phyloP scores from a whole-genome alignment of 2,329 filamentous ascomycete species.

The Penicillium corylophilum region DNA sequence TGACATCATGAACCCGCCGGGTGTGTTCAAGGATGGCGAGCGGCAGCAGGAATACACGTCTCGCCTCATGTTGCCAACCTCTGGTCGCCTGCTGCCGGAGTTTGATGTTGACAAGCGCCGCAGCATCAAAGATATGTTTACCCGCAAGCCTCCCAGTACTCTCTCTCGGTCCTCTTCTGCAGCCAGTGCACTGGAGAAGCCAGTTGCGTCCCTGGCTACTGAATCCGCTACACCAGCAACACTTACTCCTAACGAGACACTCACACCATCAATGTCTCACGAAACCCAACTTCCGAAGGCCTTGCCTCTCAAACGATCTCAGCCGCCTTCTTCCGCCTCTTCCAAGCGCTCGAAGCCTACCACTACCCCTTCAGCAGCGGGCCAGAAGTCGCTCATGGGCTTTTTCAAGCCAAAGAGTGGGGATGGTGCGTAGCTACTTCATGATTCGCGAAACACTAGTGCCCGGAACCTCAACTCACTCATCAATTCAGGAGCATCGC shows the following conservation, averaged over 20 bases:
- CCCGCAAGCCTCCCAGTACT: conserved; percentile 50
- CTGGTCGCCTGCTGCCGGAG: conserved; percentile 80
- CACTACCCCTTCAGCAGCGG: conserved; percentile 26
- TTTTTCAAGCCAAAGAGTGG: conserved; percentile 70
- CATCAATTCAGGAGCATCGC: background rate
- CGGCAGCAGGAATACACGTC: conserved; percentile 65
- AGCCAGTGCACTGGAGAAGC: conserved; percentile 18
- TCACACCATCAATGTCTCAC: background rate
- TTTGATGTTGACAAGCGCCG: conserved; percentile 69
- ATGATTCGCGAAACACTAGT: background rate
- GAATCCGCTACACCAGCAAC: background rate
- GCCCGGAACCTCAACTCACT: background rate
- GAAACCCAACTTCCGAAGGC: conserved; percentile 12
- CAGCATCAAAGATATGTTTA: conserved; percentile 93
- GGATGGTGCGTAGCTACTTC: background rate
- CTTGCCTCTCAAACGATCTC: conserved; percentile 41
- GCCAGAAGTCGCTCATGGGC: conserved; percentile 66
- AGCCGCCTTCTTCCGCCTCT: conserved; percentile 29
- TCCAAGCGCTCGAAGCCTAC: conserved; percentile 55
- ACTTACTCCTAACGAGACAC: background rate
- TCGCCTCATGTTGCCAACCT: conserved; percentile 68
- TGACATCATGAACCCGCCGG: conserved; percentile 76
- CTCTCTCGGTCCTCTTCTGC: background rate
- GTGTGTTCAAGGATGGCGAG: conserved; percentile 67
- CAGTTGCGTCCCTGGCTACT: background rate